Conservation (phyloP, 441 rosid species). For the Mallotus japonicus region DNA sequence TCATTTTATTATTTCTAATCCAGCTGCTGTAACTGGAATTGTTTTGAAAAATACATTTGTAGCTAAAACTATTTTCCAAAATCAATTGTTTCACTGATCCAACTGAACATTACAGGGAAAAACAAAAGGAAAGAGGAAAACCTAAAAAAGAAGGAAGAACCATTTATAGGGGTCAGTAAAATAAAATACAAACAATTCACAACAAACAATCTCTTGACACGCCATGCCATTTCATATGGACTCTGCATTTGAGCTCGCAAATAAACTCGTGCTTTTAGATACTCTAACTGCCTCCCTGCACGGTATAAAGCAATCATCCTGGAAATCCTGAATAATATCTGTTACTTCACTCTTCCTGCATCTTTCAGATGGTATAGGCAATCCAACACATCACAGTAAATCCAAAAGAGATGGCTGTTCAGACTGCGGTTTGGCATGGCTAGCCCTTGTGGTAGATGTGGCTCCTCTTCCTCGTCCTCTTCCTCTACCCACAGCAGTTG, state of each 20-base stretch:
- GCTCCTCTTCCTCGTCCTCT: conserved; percentile 72
- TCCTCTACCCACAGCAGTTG: conserved; percentile 66
- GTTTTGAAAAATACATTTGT: not conserved
- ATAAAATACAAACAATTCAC: conserved; percentile 14
- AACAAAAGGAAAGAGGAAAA: not conserved
- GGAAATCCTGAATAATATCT: not conserved
- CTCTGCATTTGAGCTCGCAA: not conserved
- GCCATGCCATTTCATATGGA: not conserved
- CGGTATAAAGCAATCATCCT: conserved; percentile 7
- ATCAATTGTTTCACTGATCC: not conserved
- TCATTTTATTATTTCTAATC: not conserved
- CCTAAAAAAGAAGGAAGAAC: not conserved
- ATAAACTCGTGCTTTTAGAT: not conserved
- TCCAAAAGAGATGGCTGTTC: conserved; percentile 71
- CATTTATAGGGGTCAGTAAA: not conserved
- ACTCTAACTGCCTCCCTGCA: not conserved
- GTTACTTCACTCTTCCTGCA: not conserved
- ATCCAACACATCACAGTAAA: conserved; percentile 43
- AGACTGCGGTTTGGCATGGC: conserved; percentile 41
- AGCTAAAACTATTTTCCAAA: conserved; percentile 1
- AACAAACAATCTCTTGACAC: conserved; percentile 2
- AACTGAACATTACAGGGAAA: not conserved
- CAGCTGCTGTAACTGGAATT: not conserved
- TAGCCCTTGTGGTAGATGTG: conserved; percentile 40
- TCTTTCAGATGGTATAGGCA: not conserved